Conservation (phyloP, 1,284 basidiomycete genomes). For the Fomitiporia mediterranea region DNA sequence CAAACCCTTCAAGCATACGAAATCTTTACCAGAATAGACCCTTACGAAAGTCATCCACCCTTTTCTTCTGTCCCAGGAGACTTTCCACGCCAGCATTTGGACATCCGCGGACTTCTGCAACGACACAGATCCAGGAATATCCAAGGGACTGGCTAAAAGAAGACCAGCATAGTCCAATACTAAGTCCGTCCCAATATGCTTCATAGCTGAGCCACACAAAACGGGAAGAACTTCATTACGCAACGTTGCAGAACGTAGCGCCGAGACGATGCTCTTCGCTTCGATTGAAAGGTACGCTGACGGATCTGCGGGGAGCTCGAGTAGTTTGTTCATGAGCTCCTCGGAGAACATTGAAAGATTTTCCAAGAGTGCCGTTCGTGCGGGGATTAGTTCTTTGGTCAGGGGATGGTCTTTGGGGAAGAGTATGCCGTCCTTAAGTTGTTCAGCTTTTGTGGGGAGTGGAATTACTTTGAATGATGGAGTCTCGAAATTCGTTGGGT, state of each 20-base stretch:
- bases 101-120: slow-evolving; percentile 46
- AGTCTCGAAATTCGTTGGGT: slow-evolving; percentile 26
- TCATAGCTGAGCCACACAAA: slow-evolving; percentile 78
- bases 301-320: slow-evolving; percentile 51
- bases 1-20: not conserved
- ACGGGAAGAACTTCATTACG: slow-evolving; percentile 70
- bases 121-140: slow-evolving; percentile 42
- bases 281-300: slow-evolving; percentile 60
- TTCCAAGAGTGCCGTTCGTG: slow-evolving; percentile 69
- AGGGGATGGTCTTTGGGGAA: slow-evolving; percentile 61
- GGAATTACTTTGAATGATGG: slow-evolving; percentile 35
- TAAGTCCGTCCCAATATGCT: slow-evolving; percentile 77
- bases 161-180: slow-evolving; percentile 79
- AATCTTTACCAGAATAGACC: slow-evolving; percentile 71
- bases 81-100: slow-evolving; percentile 82
- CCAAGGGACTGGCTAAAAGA: slow-evolving; percentile 74
- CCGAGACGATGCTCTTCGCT: slow-evolving; percentile 46
- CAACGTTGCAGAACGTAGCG: slow-evolving; percentile 66
- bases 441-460: slow-evolving; percentile 48
- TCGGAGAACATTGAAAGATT: slow-evolving; percentile 78
- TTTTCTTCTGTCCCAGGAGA: slow-evolving; percentile 75
- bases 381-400: slow-evolving; percentile 56
- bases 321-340: slow-evolving; percentile 66
- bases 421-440: slow-evolving; percentile 38
- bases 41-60: slow-evolving; percentile 92